Conservation (phyloP, 2,329 filamentous ascomycete species). For the Fusarium temperatum region DNA sequence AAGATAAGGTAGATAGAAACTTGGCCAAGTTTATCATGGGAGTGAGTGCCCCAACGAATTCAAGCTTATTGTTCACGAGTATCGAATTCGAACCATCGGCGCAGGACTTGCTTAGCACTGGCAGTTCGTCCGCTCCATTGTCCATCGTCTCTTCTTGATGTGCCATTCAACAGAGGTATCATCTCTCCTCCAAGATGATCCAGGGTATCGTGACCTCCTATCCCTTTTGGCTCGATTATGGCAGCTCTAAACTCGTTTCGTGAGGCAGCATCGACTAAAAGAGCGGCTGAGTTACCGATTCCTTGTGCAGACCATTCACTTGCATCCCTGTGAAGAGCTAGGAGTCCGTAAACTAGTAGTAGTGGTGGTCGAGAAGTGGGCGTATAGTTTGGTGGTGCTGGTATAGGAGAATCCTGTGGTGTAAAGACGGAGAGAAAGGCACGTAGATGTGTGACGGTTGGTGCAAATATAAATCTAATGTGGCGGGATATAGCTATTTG, state of each 20-base stretch:
- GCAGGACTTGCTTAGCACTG: constrained; percentile 64
- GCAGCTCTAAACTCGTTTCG: constrained; percentile 55
- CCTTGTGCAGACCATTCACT: constrained; percentile 82
- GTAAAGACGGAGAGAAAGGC: constrained; percentile 74
- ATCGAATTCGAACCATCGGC: constrained; percentile 68
- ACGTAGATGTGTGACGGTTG: constrained; percentile 79
- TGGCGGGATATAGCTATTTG: constrained; percentile 74
- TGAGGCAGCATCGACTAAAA: constrained; percentile 68
- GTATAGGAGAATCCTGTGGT: constrained; percentile 47
- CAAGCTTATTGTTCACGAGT: neutral
- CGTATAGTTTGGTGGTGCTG: constrained; percentile 48
- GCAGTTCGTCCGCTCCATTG: constrained; percentile 68
- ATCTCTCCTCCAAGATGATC: constrained; percentile 57
- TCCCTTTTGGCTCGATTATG: constrained; percentile 56
- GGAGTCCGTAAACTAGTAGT: constrained; percentile 71
- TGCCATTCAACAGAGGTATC: constrained; percentile 70
- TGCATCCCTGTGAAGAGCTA: constrained; percentile 72
- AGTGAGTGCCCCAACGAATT: neutral
- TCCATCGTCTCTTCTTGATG: constrained; percentile 59
- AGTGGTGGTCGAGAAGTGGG: constrained; percentile 46
- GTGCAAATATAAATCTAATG: constrained; percentile 76
- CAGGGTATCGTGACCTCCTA: constrained; percentile 43
- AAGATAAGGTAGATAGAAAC: neutral
- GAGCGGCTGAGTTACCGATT: constrained; percentile 68
- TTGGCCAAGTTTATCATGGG: neutral